These are phyloP conservation scores for Tricholoma hemisulphureum DNA, from an alignment of 768 basidiomycete species.

Conservation along the genomic window DNA sequence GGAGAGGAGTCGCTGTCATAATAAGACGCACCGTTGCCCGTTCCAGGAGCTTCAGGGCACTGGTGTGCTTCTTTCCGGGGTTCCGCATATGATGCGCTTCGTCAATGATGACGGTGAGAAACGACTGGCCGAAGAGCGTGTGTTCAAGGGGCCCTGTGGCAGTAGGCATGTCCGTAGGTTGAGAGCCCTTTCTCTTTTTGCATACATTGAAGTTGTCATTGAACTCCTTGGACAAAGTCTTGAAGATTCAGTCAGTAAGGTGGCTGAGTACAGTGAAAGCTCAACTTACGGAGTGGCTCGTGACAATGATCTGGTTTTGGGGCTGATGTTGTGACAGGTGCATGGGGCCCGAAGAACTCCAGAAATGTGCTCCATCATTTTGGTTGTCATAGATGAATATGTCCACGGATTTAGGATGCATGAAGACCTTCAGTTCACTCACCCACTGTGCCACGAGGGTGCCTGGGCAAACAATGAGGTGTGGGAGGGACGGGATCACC, in stretches of 20 bases:
- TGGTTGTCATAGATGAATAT: constrained; percentile 24
- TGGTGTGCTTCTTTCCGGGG: constrained; percentile 7
- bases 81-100: constrained; percentile 26
- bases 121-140: constrained; percentile 19
- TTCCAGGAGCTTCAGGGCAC: constrained; percentile 12
- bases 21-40: constrained; percentile 6
- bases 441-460: constrained; percentile 24
- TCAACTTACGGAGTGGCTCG: constrained; percentile 24
- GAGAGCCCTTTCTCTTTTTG: background rate
- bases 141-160: background rate
- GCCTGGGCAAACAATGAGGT: constrained; percentile 20
- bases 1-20: constrained; percentile 25
- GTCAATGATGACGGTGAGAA: constrained; percentile 16
- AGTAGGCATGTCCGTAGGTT: constrained; percentile 19
- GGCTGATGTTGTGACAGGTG: too few relatives aligned
- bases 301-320: too few relatives aligned
- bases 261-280: background rate
- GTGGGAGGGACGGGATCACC: constrained; percentile 7
- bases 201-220: constrained; percentile 7
- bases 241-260: background rate
- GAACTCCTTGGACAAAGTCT: constrained; percentile 15
- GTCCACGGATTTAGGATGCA: constrained; percentile 17
- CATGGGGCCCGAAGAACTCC: constrained; percentile 16
- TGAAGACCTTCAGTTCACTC: constrained; percentile 14
- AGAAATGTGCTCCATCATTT: constrained; percentile 13